Evolutionary conservation across 2,329 filamentous ascomycete genomes (phyloP).

Genomic region (Microdochium bolleyi): DNA sequence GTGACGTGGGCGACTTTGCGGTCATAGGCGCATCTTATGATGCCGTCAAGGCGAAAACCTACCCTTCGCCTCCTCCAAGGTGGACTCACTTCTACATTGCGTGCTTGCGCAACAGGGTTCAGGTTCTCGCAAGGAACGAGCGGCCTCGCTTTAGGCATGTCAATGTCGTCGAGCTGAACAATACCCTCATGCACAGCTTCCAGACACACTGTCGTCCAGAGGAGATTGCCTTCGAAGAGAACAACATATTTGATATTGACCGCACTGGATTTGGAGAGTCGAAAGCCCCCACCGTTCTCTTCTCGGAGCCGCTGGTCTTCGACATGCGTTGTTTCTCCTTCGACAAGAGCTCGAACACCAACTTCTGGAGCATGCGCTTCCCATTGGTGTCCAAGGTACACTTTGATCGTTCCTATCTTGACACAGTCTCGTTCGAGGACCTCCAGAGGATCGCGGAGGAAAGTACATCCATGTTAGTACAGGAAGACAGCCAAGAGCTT

Average conservation of each 20-base stretch:
- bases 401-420: conserved; percentile 61
- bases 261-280: conserved; percentile 35
- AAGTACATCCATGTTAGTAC: conserved; percentile 38
- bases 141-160: conserved; percentile 60
- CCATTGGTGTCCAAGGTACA: conserved; percentile 71
- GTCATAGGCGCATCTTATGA: conserved; percentile 70
- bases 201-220: conserved; percentile 35
- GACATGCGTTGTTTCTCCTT: conserved; percentile 77
- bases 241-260: conserved; percentile 33
- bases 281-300: conserved; percentile 42
- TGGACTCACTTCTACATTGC: conserved; percentile 81
- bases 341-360: conserved; percentile 60
- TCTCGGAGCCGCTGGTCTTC: conserved; percentile 65
- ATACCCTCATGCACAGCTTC: conserved; percentile 42
- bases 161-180: conserved; percentile 51
- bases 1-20: conserved; percentile 77
- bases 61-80: conserved; percentile 43
- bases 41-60: conserved; percentile 49
- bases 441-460: conserved; percentile 58
- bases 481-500: conserved; percentile 53
- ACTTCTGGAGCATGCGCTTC: conserved; percentile 70
- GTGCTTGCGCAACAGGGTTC: conserved; percentile 62
- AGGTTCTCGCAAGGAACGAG: conserved; percentile 39
- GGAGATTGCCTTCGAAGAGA: conserved; percentile 27
- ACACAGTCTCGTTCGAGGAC: conserved; percentile 61